Base-by-base conservation (phyloP, 2,329 filamentous ascomycete species). In the Phyllosticta ampelicida region DNA sequence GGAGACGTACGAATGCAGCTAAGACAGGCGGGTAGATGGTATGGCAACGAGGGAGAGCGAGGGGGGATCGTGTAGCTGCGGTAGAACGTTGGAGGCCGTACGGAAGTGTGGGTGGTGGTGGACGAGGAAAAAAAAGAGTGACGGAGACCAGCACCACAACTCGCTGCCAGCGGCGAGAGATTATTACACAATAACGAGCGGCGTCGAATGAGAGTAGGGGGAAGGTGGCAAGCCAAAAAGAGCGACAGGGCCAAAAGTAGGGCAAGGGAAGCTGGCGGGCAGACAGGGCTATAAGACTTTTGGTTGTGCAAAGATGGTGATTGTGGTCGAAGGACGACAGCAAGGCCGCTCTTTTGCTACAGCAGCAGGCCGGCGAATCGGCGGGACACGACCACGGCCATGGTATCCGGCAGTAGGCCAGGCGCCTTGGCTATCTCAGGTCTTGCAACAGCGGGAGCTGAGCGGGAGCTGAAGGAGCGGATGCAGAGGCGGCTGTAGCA, bases 1-100 rank as follows among this genome's bases (percentile, higher is more conserved):
- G 23, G 2, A 23, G 36, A 61, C 81, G 65, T 81, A 92, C 89
- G 73, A 94, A 95, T 64, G 89, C 88, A 36, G 90, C 89, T 50
- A 56, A 56, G 55, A 44, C 19, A 21, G 20, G 20, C 44, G 53
- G 36, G 36, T 49, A 61, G 88, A 77, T 5, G 92, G 75, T 80
- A 90, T 87, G 13, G 49, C 49, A 20, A 26, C 23, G 23, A 26
- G 23, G 23, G 23, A 26, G 23, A 26, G n/a, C 23, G 23, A 26
- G 23, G 18, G 49, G 11, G 19, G 49, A 19, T 21, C 19, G 49
- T 51, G 11, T 36, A 19, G 48, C 48, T 56, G 54, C 53, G 19
- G 53, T 55, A 55, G 54, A 30, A 55, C 53, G 52, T 44, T 16
- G 36, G 36, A 44, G 36, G 36, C 36, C 36, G 23, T 44, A 23